Evolutionary conservation across 2,329 filamentous ascomycete genomes (phyloP).

Genomic region (Teratosphaeriaceae sp.): DNA sequence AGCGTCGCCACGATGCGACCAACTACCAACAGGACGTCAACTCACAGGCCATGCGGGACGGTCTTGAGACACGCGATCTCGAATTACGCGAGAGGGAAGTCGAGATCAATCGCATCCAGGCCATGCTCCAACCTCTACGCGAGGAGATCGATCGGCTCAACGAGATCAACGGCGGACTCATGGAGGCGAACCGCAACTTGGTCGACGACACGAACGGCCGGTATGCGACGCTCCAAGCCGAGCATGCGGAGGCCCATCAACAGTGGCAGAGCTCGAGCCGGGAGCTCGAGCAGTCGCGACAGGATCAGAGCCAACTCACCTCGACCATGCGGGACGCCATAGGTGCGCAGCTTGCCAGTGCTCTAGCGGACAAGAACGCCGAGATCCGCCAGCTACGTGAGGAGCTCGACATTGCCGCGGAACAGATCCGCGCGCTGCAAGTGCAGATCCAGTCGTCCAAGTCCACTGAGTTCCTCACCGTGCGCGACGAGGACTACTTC

Average conservation of each 20-base stretch:
- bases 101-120: constrained; percentile 70
- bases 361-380: constrained; percentile 72
- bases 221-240: constrained; percentile 58
- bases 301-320: constrained; percentile 56
- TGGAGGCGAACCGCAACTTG: constrained; percentile 69
- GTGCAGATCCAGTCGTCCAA: constrained; percentile 52
- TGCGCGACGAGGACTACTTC: constrained; percentile 91
- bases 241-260: constrained; percentile 51
- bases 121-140: constrained; percentile 71
- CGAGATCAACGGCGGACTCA: constrained; percentile 74
- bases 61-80: constrained; percentile 58
- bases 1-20: constrained; percentile 10
- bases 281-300: constrained; percentile 63
- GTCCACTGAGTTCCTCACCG: constrained; percentile 65
- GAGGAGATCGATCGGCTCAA: constrained; percentile 74
- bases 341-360: constrained; percentile 53
- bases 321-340: constrained; percentile 57
- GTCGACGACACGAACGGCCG: constrained; percentile 68
- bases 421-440: constrained; percentile 55
- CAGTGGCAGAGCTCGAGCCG: constrained; percentile 53
- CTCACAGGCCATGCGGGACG: constrained; percentile 42
- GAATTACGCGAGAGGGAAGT: constrained; percentile 74
- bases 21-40: constrained; percentile 45
- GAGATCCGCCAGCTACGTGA: constrained; percentile 73
- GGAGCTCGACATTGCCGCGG: constrained; percentile 66